Evolutionary conservation across 257 asterid species (phyloP).

Genomic region (Solanum chmielewskii): DNA sequence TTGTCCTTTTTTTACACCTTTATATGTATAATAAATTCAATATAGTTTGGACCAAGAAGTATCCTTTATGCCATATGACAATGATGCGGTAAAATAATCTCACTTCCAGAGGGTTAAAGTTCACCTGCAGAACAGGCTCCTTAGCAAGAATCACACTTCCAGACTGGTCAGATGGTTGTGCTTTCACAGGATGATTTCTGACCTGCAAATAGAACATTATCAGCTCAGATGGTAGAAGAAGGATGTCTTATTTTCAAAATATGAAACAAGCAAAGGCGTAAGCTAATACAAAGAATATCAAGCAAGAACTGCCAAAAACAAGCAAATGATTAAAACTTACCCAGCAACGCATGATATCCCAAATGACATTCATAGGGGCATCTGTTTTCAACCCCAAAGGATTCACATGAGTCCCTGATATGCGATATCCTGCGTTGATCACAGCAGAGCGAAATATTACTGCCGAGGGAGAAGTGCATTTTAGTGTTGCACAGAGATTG

Average conservation of each 20-base stretch:
- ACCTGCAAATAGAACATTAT: conserved; percentile 31
- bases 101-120: background rate
- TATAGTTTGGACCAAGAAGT: background rate
- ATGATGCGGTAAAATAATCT: background rate
- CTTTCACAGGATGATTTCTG: conserved; percentile 83
- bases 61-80: background rate
- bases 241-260: background rate
- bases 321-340: conserved; percentile 22
- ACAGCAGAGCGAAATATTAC: conserved; percentile 93
- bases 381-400: conserved; percentile 88
- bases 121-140: conserved; percentile 81
- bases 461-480: conserved; percentile 96
- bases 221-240: background rate
- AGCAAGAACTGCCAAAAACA: background rate
- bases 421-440: conserved; percentile 88
- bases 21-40: background rate
- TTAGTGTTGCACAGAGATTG: conserved; percentile 73
- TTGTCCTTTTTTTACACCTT: background rate
- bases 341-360: conserved; percentile 99
- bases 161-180: conserved; percentile 73
- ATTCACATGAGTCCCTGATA: conserved; percentile 87
- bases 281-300: background rate
- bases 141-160: conserved; percentile 80
- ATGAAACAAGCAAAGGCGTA: background rate
- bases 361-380: conserved; percentile 94